Evolutionary conservation across 2,329 filamentous ascomycete genomes (phyloP), one percentile per base, ranked within the genome.

Genomic region (Penicillium sp.): DNA sequence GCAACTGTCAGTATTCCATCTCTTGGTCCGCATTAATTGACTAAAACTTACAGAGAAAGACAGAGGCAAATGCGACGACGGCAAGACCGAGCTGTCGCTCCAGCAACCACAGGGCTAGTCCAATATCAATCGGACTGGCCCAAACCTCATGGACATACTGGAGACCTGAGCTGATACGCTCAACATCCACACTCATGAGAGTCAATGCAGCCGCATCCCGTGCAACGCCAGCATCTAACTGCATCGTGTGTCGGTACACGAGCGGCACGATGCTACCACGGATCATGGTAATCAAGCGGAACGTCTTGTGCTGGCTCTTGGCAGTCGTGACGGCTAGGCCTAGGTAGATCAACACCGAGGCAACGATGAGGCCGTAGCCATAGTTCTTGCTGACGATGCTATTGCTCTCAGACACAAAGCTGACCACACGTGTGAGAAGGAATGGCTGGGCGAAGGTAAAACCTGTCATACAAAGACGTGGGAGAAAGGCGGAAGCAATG

Each of bases 311-410:
- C 27, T 51, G 34, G 29, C 42, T 43, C 11, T 32, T 43, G n/a
- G 52, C 53, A 10, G 47, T 61, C 6, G 59, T 57, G 49, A 79
- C 70, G 1, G 77, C 76, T 34, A 79, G 70, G 3, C 78, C 77
- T 11, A 74, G 49, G 49, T 79, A 80, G 3, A 79, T 67, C 1
- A 79, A 55, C 4, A 70, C 56, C 9, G 72, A 73, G 0, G 77
- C 77, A 1, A 70, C 76, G 43, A 80, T 75, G 5, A 80, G 70
- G 4, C 75, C 74, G 38, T 71, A 73, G 0, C 71, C 72, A 10
- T 49, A 29, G 18, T 40, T 43, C 9, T n/a, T n/a, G 14, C 43
- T 48, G 8, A 34, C 10, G 10, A 11, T 32, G 5, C 8, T 38
- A 45, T 24, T 42, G 10, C 24, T 14, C 24, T 27, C 24, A 27